Percentiles rank a stretch among this genome's conserved stretches.
These are phyloP conservation scores for Cyberlindnera japonica DNA, from an alignment of 805 yeast species.

Conservation along the genomic window DNA sequence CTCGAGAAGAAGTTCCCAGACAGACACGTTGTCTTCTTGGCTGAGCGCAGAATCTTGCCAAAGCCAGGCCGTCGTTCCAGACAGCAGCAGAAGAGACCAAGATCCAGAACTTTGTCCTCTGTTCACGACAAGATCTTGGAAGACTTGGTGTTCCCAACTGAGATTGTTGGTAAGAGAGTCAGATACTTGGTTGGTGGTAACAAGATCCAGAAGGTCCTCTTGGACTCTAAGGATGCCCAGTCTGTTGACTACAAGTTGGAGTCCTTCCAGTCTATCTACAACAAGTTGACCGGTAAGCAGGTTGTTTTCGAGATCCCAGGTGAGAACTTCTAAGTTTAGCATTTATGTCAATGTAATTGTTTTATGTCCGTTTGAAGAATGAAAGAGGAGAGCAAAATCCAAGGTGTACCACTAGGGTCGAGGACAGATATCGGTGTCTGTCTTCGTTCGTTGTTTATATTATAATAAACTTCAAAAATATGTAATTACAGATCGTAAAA, in stretches of 20 bases:
- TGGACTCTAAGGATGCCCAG: constrained; percentile 96
- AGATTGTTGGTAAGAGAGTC: constrained; percentile 98
- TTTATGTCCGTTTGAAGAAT: constrained; percentile 3
- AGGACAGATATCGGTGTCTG: constrained; percentile 6
- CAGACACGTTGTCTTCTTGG: constrained; percentile 98
- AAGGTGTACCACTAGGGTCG: constrained; percentile 6
- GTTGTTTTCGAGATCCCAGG: constrained; percentile 94
- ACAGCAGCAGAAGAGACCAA: constrained; percentile 98
- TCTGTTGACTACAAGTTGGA: constrained; percentile 98
- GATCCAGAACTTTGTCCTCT: constrained; percentile 98
- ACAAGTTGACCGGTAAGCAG: constrained; percentile 98
- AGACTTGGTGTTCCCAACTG: constrained; percentile 99
- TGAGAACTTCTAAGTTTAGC: constrained; percentile 39
- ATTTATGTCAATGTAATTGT: constrained; percentile 12
- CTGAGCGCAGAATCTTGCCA: constrained; percentile 99
- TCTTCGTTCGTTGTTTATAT: constrained; percentile 5
- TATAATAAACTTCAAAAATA: constrained; percentile 3
- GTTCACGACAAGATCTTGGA: constrained; percentile 98
- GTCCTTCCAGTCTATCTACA: constrained; percentile 98
- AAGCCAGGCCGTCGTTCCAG: constrained; percentile 96
- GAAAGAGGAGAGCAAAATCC: neutral
- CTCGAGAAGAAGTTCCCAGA: constrained; percentile 99
- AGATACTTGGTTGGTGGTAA: constrained; percentile 98
- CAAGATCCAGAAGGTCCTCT: constrained; percentile 96
- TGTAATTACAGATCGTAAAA: constrained; percentile 3